Evolutionary conservation across 1,284 basidiomycete species (phyloP), one percentile per base, ranked within the genome.

Genomic region (Apiotrichum porosum): DNA sequence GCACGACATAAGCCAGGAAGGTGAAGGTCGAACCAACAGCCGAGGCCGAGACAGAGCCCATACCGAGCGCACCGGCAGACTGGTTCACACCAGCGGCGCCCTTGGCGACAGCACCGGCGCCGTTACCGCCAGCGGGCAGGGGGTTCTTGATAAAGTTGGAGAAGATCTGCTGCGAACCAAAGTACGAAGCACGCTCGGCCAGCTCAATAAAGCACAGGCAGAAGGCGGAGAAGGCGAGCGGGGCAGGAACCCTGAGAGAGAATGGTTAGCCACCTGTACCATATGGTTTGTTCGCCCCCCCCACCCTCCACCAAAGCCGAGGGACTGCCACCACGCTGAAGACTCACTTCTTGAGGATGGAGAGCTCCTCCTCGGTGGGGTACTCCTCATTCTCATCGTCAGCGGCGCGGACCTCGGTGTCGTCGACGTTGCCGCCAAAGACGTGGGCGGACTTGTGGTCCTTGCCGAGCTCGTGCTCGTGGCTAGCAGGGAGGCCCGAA

Each of bases 61-160:
- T 42, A 41, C 58, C 60, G 8, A 68, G 54, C 18, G 68, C 68
- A 60, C 86, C 87, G 0, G 84, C 85, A 0, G 83, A 82, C 38
- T 63, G 51, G 24, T 66, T 49, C n/a, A 48, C 34, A 18, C 83
- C 79, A 15, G 76, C 80, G 52, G 84, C 81, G 6, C 83, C 83
- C 45, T 77, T 71, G 14, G 80, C 81, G 4, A 89, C 78, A 3
- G 87, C 87, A 56, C 87, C 87, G 2, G 85, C 79, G 31, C 66
- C 76, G 8, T 85, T 87, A 34, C 80, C 80, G 12, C 63, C 65
- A 0, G 61, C 51, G 1, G 86, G 87, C 2, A 88, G 79, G 0
- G 79, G 78, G 53, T 54, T 45, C 37, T 54, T 52, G 51, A 66
- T 47, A 39, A 61, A 61, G 47, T 65, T 60, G 43, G 49, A 47